Percentiles rank a stretch among this genome's conserved stretches.
These are phyloP conservation scores for Trichoderma sp. DNA, from an alignment of 2,329 filamentous ascomycete genomes.

Conservation along the genomic window DNA sequence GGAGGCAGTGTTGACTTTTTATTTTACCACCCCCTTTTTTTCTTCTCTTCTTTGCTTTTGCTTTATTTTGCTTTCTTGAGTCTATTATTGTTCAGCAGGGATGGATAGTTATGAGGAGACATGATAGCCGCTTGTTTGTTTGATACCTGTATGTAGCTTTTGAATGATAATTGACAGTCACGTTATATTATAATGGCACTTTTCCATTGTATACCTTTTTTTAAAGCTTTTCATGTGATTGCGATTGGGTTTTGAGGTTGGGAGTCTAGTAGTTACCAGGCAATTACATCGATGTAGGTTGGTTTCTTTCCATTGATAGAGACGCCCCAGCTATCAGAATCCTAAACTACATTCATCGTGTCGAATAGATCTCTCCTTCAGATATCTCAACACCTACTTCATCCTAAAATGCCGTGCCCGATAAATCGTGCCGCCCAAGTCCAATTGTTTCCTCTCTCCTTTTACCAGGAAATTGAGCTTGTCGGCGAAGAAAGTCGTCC, in stretches of 20 bases:
- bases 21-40: neutral
- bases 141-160: constrained; percentile 17
- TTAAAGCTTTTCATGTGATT: no score
- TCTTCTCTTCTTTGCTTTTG: neutral
- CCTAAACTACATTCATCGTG: no score
- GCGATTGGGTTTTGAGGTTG: no score
- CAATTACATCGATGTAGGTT: neutral
- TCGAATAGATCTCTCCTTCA: no score
- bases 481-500: no score
- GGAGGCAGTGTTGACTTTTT: neutral
- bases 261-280: neutral
- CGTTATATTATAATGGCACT: neutral
- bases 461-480: no score
- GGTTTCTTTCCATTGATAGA: no score
- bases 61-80: neutral
- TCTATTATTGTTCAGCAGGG: neutral
- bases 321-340: no score
- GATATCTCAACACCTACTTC: no score
- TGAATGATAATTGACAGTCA: constrained; percentile 15
- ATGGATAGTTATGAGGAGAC: constrained; percentile 21
- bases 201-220: neutral
- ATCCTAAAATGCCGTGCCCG: no score
- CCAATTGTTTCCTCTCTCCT: no score
- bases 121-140: constrained; percentile 17
- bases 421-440: no score